These are phyloP conservation scores for Fraxinus paxiana DNA, from an alignment of 305 asterid species.

Conservation along the genomic window DNA sequence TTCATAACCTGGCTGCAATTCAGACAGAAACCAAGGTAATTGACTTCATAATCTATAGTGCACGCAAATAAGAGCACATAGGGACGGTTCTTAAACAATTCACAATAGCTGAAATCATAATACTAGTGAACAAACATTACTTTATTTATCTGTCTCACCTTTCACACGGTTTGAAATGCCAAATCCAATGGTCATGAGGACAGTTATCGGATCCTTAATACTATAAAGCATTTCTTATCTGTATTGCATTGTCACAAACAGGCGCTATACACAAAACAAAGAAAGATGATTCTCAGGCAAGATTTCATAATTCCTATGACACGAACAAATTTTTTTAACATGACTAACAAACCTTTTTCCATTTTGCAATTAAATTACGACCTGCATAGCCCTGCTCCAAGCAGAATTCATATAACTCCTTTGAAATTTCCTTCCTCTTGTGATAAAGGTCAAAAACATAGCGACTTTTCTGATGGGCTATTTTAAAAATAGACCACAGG, in stretches of 20 bases:
- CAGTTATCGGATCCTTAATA: neutral
- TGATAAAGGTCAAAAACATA: conserved; percentile 63
- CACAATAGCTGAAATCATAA: neutral
- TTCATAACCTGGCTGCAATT: conserved; percentile 82
- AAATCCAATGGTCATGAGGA: neutral
- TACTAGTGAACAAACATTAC: neutral
- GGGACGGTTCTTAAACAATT: neutral
- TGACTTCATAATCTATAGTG: neutral
- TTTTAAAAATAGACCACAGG: conserved; percentile 77
- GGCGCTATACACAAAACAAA: neutral
- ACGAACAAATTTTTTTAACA: neutral
- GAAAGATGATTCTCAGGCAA: neutral
- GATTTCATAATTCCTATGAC: neutral
- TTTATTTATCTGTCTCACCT: neutral
- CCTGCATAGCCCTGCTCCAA: conserved; percentile 82
- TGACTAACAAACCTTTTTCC: conserved; percentile 58
- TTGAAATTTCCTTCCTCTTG: conserved; percentile 73
- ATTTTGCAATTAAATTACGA: conserved; percentile 68
- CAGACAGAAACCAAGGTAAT: conserved; percentile 11
- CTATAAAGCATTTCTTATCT: neutral
- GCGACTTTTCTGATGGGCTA: conserved; percentile 82
- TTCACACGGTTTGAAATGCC: neutral
- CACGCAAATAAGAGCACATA: neutral
- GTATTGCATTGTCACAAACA: neutral
- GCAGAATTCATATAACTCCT: conserved; percentile 76